Evolutionary conservation across 2,329 filamentous ascomycete genomes (phyloP).

Genomic region (Diplodia sapinea): DNA sequence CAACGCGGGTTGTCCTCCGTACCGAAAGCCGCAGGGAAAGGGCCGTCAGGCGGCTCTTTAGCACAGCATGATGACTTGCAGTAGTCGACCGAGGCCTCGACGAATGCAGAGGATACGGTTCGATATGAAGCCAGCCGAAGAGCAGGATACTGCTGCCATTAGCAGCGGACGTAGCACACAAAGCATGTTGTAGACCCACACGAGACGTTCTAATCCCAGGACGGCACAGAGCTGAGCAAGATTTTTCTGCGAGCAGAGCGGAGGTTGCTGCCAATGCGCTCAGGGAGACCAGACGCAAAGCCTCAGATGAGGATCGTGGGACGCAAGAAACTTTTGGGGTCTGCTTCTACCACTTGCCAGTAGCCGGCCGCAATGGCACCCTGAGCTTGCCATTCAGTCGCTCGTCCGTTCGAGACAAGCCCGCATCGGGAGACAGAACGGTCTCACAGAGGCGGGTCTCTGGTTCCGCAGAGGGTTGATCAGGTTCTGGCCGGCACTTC

Average conservation of each 20-base stretch:
- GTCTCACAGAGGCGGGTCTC: background rate
- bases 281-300: background rate
- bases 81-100: background rate
- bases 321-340: background rate
- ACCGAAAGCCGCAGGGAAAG: background rate
- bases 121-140: background rate
- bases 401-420: background rate
- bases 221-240: conserved; percentile 4
- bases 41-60: conserved; percentile 8
- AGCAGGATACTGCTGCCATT: background rate
- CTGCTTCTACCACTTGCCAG: background rate
- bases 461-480: background rate
- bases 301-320: background rate
- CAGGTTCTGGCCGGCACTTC: background rate
- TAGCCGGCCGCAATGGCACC: background rate
- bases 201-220: conserved; percentile 7
- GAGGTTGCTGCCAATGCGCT: background rate
- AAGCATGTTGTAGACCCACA: conserved; percentile 19
- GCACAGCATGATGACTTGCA: conserved; percentile 21
- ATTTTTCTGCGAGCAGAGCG: background rate
- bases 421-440: background rate
- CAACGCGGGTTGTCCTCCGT: background rate
- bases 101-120: background rate
- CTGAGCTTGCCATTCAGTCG: background rate
- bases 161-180: conserved; percentile 3